These are phyloP conservation scores for Cladochytrium replicatum DNA, from an alignment of 192 early-diverging fungal species.

Conservation along the genomic window DNA sequence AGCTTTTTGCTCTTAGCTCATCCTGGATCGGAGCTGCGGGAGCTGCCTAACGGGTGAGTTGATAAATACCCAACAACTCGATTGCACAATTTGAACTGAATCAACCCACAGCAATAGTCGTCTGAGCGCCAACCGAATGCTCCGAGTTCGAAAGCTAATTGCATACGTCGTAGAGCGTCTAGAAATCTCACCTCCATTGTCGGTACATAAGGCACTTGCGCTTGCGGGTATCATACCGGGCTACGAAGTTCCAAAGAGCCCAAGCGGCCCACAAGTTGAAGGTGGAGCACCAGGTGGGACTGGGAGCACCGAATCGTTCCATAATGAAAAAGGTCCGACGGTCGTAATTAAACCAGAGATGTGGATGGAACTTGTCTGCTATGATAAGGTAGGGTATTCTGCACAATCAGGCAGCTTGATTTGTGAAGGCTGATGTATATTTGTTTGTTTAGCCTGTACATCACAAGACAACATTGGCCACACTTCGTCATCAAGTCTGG, in stretches of 20 bases:
- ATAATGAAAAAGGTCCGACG: constrained; percentile 2
- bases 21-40: constrained; percentile 39
- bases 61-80: constrained; percentile 24
- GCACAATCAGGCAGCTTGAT: neutral
- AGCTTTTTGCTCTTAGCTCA: constrained; percentile 70
- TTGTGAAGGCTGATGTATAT: neutral
- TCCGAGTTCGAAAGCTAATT: constrained; percentile 76
- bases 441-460: constrained; percentile 24
- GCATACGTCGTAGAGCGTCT: constrained; percentile 78
- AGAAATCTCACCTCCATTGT: constrained; percentile 26
- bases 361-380: constrained; percentile 47
- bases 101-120: constrained; percentile 39
- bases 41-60: constrained; percentile 44
- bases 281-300: too few relatives aligned
- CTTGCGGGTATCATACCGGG: constrained; percentile 4
- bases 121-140: constrained; percentile 77
- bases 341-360: constrained; percentile 31
- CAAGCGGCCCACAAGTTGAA: too few relatives aligned
- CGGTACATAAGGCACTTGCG: constrained; percentile 7
- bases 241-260: too few relatives aligned
- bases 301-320: too few relatives aligned
- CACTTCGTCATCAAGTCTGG: constrained; percentile 53
- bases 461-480: constrained; percentile 61
- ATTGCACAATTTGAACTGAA: neutral
- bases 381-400: constrained; percentile 44